Base-by-base conservation (phyloP, 768 basidiomycete species). In the Leccinum longicurvipes region DNA sequence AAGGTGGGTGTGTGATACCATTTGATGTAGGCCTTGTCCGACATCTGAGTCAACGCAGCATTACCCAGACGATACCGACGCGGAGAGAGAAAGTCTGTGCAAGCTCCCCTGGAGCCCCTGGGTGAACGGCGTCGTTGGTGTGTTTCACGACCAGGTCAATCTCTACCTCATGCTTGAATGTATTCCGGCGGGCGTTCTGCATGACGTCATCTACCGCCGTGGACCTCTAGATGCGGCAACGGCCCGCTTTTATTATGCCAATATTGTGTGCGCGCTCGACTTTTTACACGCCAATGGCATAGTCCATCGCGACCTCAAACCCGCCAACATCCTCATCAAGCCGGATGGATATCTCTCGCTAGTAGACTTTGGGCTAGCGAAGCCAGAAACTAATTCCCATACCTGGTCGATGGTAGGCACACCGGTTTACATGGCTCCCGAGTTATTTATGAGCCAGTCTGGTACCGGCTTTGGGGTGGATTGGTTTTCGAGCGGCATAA, bases 231-330 rank as follows among this genome's bases (percentile, higher is more conserved):
- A 72, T 6, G 63, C 72, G 7, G 45, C 65, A 2, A 64, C 60
- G 0, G 69, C 73, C 7, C 71, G 72, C 6, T 86, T 86, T 67
- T 85, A 83, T 68, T 79, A 77, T 59, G 70, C 77, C 24, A 85
- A 84, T 59, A 77, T 84, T 41, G 74, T 76, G 11, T 74, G 75
- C 42, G 84, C 73, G 12, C 62, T 85, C 27, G 70, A 75, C 12
- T 81, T 79, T 61, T 63, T 86, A 2, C 76, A 80, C 51, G 53
- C 55, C 0, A 65, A 75, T 9, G 72, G 70, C n/a, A 69, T 83
- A 48, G 72, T 76, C 7, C 82, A 84, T 55, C 75, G 81, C 19
- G 82, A 85, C 61, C 53, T 86, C 19, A 84, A 85, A 61, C 82
- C 83, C 2, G 77, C 76, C 19, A 85, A 84, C 49, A 75, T 86